These are phyloP conservation scores for Candida ascalaphidarum DNA, from an alignment of 805 yeast species.

Conservation along the genomic window DNA sequence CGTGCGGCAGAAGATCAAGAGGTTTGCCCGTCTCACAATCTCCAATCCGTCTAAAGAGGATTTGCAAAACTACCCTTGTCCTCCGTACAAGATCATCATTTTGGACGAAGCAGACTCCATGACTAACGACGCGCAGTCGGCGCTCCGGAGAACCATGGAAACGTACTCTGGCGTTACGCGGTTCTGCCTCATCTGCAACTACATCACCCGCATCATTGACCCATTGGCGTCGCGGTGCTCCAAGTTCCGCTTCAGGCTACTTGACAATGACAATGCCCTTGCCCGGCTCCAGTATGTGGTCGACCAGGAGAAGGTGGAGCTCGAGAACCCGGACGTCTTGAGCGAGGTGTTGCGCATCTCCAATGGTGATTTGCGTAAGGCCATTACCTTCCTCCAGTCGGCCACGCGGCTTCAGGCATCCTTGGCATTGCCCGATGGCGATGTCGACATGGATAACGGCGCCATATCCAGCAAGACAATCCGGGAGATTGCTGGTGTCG, in stretches of 20 bases:
- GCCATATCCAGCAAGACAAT: slow-evolving; percentile 40
- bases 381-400: slow-evolving; percentile 84
- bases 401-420: slow-evolving; percentile 50
- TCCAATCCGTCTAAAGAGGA: slow-evolving; percentile 73
- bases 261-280: slow-evolving; percentile 66
- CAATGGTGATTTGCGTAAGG: slow-evolving; percentile 87
- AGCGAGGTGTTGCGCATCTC: slow-evolving; percentile 62
- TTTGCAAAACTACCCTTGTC: slow-evolving; percentile 76
- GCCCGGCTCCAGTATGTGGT: slow-evolving; percentile 57
- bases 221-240: slow-evolving; percentile 96
- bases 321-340: slow-evolving; percentile 43
- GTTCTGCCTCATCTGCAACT: slow-evolving; percentile 91
- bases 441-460: slow-evolving; percentile 21
- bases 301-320: slow-evolving; percentile 22
- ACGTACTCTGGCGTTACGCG: slow-evolving; percentile 81
- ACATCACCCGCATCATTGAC: slow-evolving; percentile 92
- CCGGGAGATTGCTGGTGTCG: slow-evolving; percentile 71
- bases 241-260: slow-evolving; percentile 79
- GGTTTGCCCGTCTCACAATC: slow-evolving; percentile 77
- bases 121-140: slow-evolving; percentile 96
- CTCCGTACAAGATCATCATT: slow-evolving; percentile 89
- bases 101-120: slow-evolving; percentile 95
- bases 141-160: slow-evolving; percentile 91
- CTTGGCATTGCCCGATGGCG: slow-evolving; percentile 10
- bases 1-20: slow-evolving; percentile 78